These are phyloP conservation scores for Lasiosphaeris hirsuta DNA, from an alignment of 495 filamentous ascomycete species.

Conservation along the genomic window DNA sequence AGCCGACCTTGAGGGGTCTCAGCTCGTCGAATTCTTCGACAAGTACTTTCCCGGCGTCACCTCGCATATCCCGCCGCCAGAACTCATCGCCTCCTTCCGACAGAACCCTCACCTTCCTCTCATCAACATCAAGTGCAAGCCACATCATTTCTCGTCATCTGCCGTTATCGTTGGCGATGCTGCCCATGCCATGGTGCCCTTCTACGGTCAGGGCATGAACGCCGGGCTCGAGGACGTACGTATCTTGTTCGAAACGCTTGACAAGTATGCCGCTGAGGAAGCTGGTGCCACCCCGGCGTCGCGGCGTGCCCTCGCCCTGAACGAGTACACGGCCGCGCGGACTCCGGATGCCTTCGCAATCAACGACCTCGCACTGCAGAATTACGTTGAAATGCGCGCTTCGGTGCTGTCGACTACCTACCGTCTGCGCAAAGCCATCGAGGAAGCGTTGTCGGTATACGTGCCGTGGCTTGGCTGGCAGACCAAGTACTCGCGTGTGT, in stretches of 20 bases:
- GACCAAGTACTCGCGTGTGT: constrained; percentile 91
- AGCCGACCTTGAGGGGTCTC: constrained; percentile 38
- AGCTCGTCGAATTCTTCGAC: constrained; percentile 70
- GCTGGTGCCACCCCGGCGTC: constrained; percentile 22
- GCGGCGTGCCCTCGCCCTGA: constrained; percentile 58
- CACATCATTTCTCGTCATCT: constrained; percentile 75
- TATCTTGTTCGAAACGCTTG: constrained; percentile 72
- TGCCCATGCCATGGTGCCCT: constrained; percentile 96
- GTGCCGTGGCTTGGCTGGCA: constrained; percentile 75
- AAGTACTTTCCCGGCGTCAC: constrained; percentile 82
- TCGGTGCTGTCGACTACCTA: constrained; percentile 75
- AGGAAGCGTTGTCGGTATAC: constrained; percentile 77
- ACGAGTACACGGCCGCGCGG: constrained; percentile 69
- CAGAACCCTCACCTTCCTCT: constrained; percentile 84
- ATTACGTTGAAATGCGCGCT: constrained; percentile 90
- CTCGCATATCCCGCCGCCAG: constrained; percentile 65
- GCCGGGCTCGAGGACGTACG: constrained; percentile 80
- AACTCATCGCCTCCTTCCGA: constrained; percentile 67
- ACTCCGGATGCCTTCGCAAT: constrained; percentile 79
- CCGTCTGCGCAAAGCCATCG: constrained; percentile 73
- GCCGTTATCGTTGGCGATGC: constrained; percentile 89
- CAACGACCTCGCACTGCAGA: constrained; percentile 85
- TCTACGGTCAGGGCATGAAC: constrained; percentile 89
- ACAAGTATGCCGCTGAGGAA: constrained; percentile 51
- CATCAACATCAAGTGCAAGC: constrained; percentile 86